These are phyloP conservation scores for Coccomyxa sp. DNA, from an alignment of 139 green algal species.

Conservation along the genomic window DNA sequence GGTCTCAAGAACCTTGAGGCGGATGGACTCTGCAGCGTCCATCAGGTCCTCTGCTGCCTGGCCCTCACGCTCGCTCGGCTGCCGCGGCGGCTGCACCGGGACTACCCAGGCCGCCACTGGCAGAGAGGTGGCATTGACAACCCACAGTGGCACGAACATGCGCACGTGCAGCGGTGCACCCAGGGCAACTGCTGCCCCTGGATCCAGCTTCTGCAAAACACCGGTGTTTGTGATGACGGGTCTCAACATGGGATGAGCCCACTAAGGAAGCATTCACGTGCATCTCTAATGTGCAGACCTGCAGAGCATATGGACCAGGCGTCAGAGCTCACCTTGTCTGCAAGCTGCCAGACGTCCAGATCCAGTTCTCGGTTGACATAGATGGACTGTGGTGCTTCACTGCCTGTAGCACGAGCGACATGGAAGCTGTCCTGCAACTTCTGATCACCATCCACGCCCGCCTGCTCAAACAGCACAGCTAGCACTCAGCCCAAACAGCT, in stretches of 20 bases:
- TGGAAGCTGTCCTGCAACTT: slow-evolving; percentile 61
- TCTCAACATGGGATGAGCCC: background rate
- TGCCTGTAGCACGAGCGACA: slow-evolving; percentile 21
- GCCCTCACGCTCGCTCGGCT: background rate
- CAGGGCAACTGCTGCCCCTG: slow-evolving; percentile 43
- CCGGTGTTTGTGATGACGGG: background rate
- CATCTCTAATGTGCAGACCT: background rate
- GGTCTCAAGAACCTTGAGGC: slow-evolving; percentile 41
- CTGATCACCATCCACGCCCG: slow-evolving; percentile 13
- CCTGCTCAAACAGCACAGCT: slow-evolving; percentile 6
- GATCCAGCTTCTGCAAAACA: slow-evolving; percentile 28
- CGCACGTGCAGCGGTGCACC: slow-evolving; percentile 53
- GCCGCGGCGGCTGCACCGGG: slow-evolving; percentile 4
- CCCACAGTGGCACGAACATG: slow-evolving; percentile 64
- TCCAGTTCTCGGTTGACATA: slow-evolving; percentile 44
- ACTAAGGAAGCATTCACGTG: background rate
- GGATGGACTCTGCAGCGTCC: slow-evolving; percentile 7
- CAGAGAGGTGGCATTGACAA: slow-evolving; percentile 70
- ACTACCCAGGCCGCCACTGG: slow-evolving; percentile 52
- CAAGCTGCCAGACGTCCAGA: slow-evolving; percentile 37
- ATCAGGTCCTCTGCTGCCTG: background rate
- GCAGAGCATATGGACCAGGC: too few species aligned
- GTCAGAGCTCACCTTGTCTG: slow-evolving; percentile 10
- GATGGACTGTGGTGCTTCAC: slow-evolving; percentile 39
- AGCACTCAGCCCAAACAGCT: background rate